Base-by-base conservation (phyloP, 306 rosid genomes). In the Albizia julibrissin region DNA sequence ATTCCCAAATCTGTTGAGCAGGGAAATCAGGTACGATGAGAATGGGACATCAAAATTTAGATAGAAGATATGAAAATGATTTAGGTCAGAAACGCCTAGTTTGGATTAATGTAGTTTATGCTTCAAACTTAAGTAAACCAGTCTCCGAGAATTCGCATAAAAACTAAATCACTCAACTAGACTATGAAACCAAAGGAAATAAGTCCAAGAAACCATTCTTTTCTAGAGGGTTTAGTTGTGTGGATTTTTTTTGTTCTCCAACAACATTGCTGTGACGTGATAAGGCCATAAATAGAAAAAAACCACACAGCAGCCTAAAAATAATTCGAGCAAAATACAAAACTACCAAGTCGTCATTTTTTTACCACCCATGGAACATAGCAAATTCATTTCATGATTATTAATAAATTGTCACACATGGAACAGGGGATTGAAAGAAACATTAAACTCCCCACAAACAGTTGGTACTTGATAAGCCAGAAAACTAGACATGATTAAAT, bases 361-460 rank as follows among this genome's bases (percentile, higher is more conserved):
- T 49, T 49, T 49, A 4, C 21, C 7, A 14, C 5, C 1, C 31
- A 29, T 29, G 31, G 31, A 29, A 61, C 77, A 44, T 7, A 64
- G 34, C 49, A 77, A 77, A 56, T 68, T 59, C 46, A 56, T 24
- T 58, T 69, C 31, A 33, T 44, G 1, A 65, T 77, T 72, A 69
- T 68, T 47, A 27, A 46, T 19, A 79, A 22, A 61, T 88, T 85
- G 52, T 46, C 52, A 80, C 69, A 75, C 31, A 79, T 8, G 43
- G 24, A 77, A 18, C 56, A 22, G 6, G 68, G 42, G n/a, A 74
- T 59, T 54, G 70, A 50, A 72, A 43, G 75, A 78, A 40, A 62
- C 58, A 18, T 50, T 50, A 3, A 18, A 50, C n/a, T 50, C 58
- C 61, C 27, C 83, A 12, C 16, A 26, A 22, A 18, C 10, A n/a